Conservation (phyloP, 2,329 filamentous ascomycete species). For the Dactylellina parvicollis region DNA sequence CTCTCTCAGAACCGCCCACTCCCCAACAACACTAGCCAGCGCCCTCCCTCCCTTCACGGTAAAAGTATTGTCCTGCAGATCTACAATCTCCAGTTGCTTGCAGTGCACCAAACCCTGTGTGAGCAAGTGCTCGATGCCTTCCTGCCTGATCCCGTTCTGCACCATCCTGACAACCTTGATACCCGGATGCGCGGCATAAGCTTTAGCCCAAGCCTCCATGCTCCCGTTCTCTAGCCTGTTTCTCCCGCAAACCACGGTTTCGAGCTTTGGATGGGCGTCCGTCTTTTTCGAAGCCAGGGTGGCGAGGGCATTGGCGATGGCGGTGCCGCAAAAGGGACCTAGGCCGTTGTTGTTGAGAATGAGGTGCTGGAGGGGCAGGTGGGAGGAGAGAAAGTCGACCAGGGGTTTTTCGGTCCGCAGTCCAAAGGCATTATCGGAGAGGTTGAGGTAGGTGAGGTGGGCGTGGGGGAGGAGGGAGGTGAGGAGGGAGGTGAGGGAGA, state of each 20-base stretch:
- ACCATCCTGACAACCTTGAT: conserved; percentile 94
- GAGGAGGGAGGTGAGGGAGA: conserved; percentile 84
- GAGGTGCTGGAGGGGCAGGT: conserved; percentile 90
- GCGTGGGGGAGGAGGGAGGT: conserved; percentile 86
- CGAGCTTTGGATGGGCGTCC: conserved; percentile 77
- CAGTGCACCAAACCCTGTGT: conserved; percentile 79
- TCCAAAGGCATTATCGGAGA: conserved; percentile 98
- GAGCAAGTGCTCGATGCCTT: conserved; percentile 85
- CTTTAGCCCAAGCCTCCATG: conserved; percentile 93
- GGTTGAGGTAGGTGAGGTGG: conserved; percentile 87
- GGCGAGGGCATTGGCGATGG: conserved; percentile 87
- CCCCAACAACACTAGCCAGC: conserved; percentile 76
- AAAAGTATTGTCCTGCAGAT: conserved; percentile 98
- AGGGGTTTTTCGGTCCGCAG: conserved; percentile 93
- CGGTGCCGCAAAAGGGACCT: conserved; percentile 86
- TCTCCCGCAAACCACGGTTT: conserved; percentile 96
- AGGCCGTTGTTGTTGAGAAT: conserved; percentile 99
- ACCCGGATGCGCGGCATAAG: conserved; percentile 82
- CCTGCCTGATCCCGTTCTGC: conserved; percentile 94
- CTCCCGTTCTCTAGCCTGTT: conserved; percentile 95
- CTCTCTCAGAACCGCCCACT: conserved; percentile 80
- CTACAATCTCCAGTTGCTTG: conserved; percentile 75
- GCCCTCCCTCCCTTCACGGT: conserved; percentile 81
- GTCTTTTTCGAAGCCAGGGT: conserved; percentile 85
- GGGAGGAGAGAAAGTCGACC: conserved; percentile 86